Percentiles rank a stretch among this genome's conserved stretches.
phyloP scores from a whole-genome alignment of 306 rosid genomes.

The Trifolium repens region DNA sequence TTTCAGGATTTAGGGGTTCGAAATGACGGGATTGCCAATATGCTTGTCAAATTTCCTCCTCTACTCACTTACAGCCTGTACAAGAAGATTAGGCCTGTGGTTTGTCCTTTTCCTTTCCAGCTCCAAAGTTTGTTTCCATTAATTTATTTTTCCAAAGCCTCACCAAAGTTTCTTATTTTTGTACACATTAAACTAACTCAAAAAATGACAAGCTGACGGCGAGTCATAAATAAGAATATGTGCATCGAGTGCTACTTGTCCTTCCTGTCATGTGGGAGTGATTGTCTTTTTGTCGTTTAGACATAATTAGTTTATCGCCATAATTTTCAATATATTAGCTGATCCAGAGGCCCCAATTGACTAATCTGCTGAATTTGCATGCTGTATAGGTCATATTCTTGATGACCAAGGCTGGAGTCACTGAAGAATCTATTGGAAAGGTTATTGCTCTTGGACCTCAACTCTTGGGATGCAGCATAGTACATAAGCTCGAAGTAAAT shows the following conservation, averaged over 20 bases:
- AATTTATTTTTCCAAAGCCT: constrained; percentile 2
- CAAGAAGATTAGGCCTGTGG: constrained; percentile 95
- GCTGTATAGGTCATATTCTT: constrained; percentile 78
- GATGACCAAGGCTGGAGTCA: constrained; percentile 88
- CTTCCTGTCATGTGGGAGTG: too few relatives aligned
- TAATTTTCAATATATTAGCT: constrained; percentile 29
- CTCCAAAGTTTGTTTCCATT: constrained; percentile 25
- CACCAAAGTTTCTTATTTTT: not conserved
- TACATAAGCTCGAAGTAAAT: constrained; percentile 76
- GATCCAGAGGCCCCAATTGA: constrained; percentile 8
- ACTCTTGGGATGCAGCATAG: constrained; percentile 86
- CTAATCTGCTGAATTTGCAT: constrained; percentile 45
- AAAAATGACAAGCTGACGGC: too few relatives aligned
- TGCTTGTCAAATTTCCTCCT: constrained; percentile 92
- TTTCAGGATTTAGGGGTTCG: constrained; percentile 78
- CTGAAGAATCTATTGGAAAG: constrained; percentile 69
- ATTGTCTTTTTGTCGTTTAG: too few relatives aligned
- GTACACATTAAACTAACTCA: too few relatives aligned
- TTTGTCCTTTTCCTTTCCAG: constrained; percentile 53
- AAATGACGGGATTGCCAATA: constrained; percentile 83
- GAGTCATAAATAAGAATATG: too few relatives aligned
- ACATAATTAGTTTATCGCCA: not conserved
- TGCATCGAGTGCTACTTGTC: too few relatives aligned
- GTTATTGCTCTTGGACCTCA: constrained; percentile 88
- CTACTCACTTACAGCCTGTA: constrained; percentile 81